A percentile compares a stretch with the other conserved stretches of the same genome.
Evolutionary conservation across 2,329 filamentous ascomycete genomes (phyloP).

Genomic region (Magnaporthales sp.): DNA sequence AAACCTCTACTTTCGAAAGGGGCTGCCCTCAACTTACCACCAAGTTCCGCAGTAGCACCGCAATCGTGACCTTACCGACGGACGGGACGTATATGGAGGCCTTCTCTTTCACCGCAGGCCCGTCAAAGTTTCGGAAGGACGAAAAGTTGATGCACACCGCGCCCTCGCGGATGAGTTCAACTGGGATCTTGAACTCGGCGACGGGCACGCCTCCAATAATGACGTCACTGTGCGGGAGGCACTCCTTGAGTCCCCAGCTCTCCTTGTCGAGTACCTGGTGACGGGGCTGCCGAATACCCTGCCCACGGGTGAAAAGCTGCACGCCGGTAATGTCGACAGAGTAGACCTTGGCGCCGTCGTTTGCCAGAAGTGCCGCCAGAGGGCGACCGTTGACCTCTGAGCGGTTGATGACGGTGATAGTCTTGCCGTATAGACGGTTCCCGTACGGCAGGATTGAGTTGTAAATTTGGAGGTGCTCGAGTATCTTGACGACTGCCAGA

Average conservation of each 20-base stretch:
- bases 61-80: constrained; percentile 96
- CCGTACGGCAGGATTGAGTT: constrained; percentile 89
- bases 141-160: constrained; percentile 99
- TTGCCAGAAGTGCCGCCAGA: constrained; percentile 84
- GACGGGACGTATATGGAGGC: constrained; percentile 95
- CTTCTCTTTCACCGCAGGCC: constrained; percentile 81
- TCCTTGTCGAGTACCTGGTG: constrained; percentile 83
- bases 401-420: constrained; percentile 92
- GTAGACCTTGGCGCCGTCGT: constrained; percentile 93
- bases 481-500: constrained; percentile 90
- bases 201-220: constrained; percentile 89
- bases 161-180: constrained; percentile 73
- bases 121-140: constrained; percentile 86
- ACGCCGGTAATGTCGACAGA: constrained; percentile 88
- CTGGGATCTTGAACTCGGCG: constrained; percentile 83
- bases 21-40: constrained; percentile 49
- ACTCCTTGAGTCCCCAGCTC: constrained; percentile 71
- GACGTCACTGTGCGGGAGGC: constrained; percentile 81
- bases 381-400: constrained; percentile 93
- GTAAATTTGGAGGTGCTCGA: constrained; percentile 94
- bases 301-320: constrained; percentile 83
- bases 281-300: constrained; percentile 74
- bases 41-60: constrained; percentile 79
- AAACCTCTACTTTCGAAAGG: neutral
- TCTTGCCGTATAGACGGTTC: constrained; percentile 87